Conservation (phyloP, 768 basidiomycete genomes). For the Mycena venus region DNA sequence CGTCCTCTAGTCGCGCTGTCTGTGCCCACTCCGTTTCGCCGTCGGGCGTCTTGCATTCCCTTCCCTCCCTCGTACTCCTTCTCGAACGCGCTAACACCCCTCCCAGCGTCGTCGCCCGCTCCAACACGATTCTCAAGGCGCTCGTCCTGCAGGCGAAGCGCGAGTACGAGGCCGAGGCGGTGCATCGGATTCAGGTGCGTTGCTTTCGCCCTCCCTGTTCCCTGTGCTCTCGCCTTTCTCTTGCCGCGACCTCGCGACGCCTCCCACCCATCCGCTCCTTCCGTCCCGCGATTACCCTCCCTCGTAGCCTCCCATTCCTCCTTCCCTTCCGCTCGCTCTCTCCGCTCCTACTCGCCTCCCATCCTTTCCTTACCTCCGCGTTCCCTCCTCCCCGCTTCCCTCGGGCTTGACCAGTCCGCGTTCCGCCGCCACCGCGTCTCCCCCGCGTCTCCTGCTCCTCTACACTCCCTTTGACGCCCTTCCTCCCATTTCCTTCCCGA, state of each 20-base stretch:
- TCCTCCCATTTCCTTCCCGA: background rate
- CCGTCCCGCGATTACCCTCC: too few relatives aligned
- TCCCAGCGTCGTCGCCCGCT: constrained; percentile 83
- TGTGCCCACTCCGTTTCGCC: too few relatives aligned
- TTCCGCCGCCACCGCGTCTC: background rate
- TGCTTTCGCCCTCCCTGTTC: too few relatives aligned
- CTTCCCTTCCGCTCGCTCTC: too few relatives aligned
- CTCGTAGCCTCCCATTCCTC: too few relatives aligned
- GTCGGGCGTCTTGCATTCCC: constrained; percentile 3
- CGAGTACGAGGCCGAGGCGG: constrained; percentile 88
- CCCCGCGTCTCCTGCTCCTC: background rate
- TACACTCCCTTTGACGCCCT: too few relatives aligned
- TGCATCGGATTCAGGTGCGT: constrained; percentile 75
- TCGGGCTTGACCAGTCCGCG: too few relatives aligned
- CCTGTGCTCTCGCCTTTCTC: too few relatives aligned
- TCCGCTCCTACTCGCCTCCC: background rate
- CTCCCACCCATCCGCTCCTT: background rate
- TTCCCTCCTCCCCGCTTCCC: background rate
- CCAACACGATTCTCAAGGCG: constrained; percentile 87
- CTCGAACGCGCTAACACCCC: constrained; percentile 1
- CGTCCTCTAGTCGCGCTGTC: too few relatives aligned
- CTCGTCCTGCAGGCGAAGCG: constrained; percentile 92
- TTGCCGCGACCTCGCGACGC: too few relatives aligned
- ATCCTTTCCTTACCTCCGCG: background rate
- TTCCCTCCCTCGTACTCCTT: background rate